phyloP scores from a whole-genome alignment of 1,284 basidiomycete species.

The Bjerkandera adusta region DNA sequence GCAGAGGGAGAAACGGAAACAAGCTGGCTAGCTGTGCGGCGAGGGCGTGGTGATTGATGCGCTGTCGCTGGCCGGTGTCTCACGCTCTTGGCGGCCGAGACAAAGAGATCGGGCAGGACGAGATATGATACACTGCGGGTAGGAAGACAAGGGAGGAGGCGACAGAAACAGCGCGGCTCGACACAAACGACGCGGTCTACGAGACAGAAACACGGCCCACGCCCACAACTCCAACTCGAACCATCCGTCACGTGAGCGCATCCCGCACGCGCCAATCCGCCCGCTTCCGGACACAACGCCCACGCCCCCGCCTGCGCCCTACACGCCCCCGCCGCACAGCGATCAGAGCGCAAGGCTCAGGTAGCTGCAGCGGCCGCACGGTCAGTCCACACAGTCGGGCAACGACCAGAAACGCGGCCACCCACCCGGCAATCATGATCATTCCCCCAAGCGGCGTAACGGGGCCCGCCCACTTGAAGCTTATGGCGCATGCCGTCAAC shows the following conservation, averaged over 20 bases:
- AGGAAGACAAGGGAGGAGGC: not conserved
- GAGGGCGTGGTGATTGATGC: slow-evolving; percentile 14
- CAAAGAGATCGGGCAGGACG: not conserved
- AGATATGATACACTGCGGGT: slow-evolving; percentile 8
- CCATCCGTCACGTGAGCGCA: slow-evolving; percentile 22
- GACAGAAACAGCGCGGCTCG: not conserved
- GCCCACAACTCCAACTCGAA: slow-evolving; percentile 2
- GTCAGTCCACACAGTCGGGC: not conserved
- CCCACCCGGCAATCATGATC: slow-evolving; percentile 79
- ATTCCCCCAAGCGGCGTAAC: slow-evolving; percentile 75
- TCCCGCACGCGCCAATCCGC: slow-evolving; percentile 6
- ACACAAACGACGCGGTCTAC: slow-evolving; percentile 3
- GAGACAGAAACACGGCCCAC: slow-evolving; percentile 2
- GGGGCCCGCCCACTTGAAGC: slow-evolving; percentile 65
- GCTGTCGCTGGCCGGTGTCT: slow-evolving; percentile 2
- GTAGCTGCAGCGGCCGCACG: slow-evolving; percentile 38
- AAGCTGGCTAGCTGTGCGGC: slow-evolving; percentile 1
- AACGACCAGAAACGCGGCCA: slow-evolving; percentile 9
- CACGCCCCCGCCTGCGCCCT: no score
- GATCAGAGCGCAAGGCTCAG: slow-evolving; percentile 47
- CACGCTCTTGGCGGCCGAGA: slow-evolving; percentile 3
- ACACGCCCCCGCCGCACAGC: not conserved
- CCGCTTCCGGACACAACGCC: no score
- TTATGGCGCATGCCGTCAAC: slow-evolving; percentile 23
- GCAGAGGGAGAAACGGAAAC: slow-evolving; percentile 8